A percentile compares a stretch with the other conserved stretches of the same genome.
Conservation (phyloP, 371 early-diverging fungal genomes). For the Rhizomucor miehei region DNA sequence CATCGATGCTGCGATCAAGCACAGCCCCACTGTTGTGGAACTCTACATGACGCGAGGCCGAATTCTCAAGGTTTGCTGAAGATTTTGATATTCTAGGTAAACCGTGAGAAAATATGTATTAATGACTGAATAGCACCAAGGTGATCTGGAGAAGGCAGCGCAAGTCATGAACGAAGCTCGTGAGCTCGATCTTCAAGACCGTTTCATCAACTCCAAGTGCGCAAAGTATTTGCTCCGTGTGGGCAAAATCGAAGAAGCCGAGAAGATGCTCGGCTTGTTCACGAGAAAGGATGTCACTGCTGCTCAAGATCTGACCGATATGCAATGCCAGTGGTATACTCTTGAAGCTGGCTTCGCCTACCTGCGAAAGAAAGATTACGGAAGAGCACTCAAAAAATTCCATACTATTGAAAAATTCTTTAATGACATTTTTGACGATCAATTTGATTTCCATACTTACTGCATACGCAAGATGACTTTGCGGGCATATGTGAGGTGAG, state of each 20-base stretch:
- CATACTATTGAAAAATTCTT: constrained; percentile 84
- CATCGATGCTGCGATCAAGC: constrained; percentile 82
- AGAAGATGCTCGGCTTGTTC: constrained; percentile 80
- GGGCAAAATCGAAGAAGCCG: constrained; percentile 78
- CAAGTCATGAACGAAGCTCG: constrained; percentile 82
- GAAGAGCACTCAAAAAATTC: constrained; percentile 84
- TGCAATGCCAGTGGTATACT: constrained; percentile 90
- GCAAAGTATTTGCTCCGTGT: constrained; percentile 92
- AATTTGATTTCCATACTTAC: constrained; percentile 97
- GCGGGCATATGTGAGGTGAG: constrained; percentile 74
- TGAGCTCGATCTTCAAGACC: constrained; percentile 89
- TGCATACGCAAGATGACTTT: constrained; percentile 88
- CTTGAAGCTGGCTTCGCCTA: constrained; percentile 72
- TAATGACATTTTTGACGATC: constrained; percentile 85
- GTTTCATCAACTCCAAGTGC: constrained; percentile 93
- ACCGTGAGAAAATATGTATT: too few relatives aligned
- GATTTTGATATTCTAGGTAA: background rate
- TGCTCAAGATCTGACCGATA: constrained; percentile 80
- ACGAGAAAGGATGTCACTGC: constrained; percentile 78
- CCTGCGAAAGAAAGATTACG: constrained; percentile 65
- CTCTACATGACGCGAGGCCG: constrained; percentile 91
- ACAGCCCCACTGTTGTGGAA: constrained; percentile 88
- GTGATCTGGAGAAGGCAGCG: constrained; percentile 69
- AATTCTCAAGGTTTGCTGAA: constrained; percentile 71
- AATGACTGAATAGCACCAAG: constrained; percentile 81